phyloP scores from a whole-genome alignment of 2,329 filamentous ascomycete genomes.

The Leptographium radiaticola region DNA sequence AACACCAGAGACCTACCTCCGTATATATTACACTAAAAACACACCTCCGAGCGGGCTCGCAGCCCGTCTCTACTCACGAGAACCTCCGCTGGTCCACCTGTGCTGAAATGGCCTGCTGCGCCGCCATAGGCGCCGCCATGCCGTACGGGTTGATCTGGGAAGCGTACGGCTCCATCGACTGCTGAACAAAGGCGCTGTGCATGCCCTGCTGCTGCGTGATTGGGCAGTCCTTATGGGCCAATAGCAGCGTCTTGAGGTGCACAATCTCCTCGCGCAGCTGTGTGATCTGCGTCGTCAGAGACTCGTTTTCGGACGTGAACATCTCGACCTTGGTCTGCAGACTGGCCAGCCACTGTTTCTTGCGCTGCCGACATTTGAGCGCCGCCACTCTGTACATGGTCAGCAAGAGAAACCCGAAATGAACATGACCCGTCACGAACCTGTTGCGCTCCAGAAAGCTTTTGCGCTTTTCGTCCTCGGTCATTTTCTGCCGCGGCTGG shows the following conservation, averaged over 20 bases:
- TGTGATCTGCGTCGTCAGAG: conserved; percentile 68
- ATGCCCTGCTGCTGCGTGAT: conserved; percentile 79
- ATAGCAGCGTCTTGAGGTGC: conserved; percentile 79
- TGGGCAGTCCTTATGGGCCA: conserved; percentile 93
- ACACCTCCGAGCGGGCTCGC: neutral
- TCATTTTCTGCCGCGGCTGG: conserved; percentile 70
- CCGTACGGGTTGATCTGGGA: conserved; percentile 47
- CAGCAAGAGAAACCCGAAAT: conserved; percentile 9
- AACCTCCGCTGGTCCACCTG: conserved; percentile 43
- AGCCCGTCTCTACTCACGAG: conserved; percentile 23
- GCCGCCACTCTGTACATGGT: conserved; percentile 65
- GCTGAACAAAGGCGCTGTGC: conserved; percentile 42
- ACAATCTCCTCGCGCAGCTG: conserved; percentile 85
- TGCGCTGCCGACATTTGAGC: conserved; percentile 90
- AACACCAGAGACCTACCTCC: neutral
- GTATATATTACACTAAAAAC: neutral
- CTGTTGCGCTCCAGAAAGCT: conserved; percentile 95
- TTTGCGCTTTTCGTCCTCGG: conserved; percentile 94
- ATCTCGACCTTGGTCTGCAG: conserved; percentile 90
- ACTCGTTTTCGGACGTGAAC: conserved; percentile 84
- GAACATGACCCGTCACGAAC: conserved; percentile 28
- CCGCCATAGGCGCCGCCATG: conserved; percentile 38
- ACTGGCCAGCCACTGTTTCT: conserved; percentile 97
- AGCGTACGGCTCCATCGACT: conserved; percentile 36
- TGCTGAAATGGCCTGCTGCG: conserved; percentile 40